A percentile compares a stretch with the other conserved stretches of the same genome.
These are phyloP conservation scores for Trichomonas vaginalis DNA, from an alignment of 208 protist genomes.

Conservation along the genomic window DNA sequence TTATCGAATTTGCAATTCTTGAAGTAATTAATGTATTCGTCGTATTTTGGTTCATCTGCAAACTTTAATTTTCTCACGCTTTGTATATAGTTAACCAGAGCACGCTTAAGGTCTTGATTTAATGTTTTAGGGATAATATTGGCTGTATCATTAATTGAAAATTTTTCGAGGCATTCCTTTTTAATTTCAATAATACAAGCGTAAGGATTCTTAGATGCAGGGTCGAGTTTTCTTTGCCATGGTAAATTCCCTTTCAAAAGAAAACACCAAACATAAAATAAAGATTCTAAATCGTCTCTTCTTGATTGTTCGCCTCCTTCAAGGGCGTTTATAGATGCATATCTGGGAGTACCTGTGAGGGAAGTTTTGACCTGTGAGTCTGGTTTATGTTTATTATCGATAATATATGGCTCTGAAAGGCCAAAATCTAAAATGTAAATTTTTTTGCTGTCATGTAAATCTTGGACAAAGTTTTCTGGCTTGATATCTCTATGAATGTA, in stretches of 20 bases:
- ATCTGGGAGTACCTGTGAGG: neutral
- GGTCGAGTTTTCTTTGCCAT: slow-evolving; percentile 19
- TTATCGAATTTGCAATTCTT: too few relatives aligned
- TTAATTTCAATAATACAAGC: slow-evolving; percentile 20
- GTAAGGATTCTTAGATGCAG: neutral
- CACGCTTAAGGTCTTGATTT: too few relatives aligned
- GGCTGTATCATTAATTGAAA: neutral
- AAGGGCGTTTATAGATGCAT: neutral
- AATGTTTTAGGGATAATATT: too few relatives aligned
- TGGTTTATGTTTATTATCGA: neutral
- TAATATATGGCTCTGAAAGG: neutral
- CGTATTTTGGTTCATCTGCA: slow-evolving; percentile 21
- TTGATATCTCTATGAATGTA: neutral
- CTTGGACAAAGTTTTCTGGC: neutral
- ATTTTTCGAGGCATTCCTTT: neutral
- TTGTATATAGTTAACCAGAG: neutral
- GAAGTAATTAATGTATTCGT: neutral
- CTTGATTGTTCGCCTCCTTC: neutral
- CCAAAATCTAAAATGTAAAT: neutral
- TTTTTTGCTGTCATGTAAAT: neutral
- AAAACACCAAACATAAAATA: neutral
- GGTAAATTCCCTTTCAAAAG: neutral
- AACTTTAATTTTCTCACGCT: neutral
- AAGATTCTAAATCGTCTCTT: neutral
- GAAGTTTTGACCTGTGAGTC: neutral